These are phyloP conservation scores for Neoascochyta sp. DNA, from an alignment of 2,329 filamentous ascomycete species.

Conservation along the genomic window DNA sequence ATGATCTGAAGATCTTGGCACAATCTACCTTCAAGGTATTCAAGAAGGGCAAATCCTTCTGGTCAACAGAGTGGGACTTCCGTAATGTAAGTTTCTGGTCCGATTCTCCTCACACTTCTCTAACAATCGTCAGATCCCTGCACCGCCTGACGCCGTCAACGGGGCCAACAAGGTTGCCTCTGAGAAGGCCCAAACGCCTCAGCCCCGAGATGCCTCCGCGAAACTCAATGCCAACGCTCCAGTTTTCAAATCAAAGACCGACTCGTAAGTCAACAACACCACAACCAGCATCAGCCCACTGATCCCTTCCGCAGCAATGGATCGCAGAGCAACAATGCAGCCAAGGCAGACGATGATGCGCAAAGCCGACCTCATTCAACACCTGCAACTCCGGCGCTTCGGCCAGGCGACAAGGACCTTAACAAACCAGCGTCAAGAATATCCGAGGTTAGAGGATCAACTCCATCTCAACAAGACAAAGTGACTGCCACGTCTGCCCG, in stretches of 20 bases:
- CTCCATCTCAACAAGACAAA: constrained; percentile 15
- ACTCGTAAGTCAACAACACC: constrained; percentile 23
- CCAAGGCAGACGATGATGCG: constrained; percentile 13
- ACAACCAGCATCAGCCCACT: constrained; percentile 7
- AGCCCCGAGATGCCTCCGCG: constrained; percentile 42
- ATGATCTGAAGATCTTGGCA: constrained; percentile 72
- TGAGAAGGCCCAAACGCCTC: constrained; percentile 38
- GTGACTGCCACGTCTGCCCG: constrained; percentile 8
- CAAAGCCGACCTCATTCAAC: constrained; percentile 12
- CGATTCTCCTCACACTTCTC: constrained; percentile 10
- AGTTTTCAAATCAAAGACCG: constrained; percentile 58
- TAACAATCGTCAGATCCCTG: constrained; percentile 16
- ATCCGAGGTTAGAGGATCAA: constrained; percentile 9
- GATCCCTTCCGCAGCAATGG: constrained; percentile 28
- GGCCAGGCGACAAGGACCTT: constrained; percentile 20
- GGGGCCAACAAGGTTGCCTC: constrained; percentile 24
- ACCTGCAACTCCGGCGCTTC: constrained; percentile 9
- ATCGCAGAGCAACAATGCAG: constrained; percentile 15
- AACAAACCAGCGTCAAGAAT: constrained; percentile 9
- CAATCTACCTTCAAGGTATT: constrained; percentile 68
- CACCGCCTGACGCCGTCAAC: constrained; percentile 26
- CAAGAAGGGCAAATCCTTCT: constrained; percentile 62
- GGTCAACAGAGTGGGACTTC: constrained; percentile 73
- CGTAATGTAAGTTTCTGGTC: constrained; percentile 61
- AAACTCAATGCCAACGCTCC: constrained; percentile 55